phyloP scores from a whole-genome alignment of 2,329 filamentous ascomycete species.

The Diaporthe sp. region DNA sequence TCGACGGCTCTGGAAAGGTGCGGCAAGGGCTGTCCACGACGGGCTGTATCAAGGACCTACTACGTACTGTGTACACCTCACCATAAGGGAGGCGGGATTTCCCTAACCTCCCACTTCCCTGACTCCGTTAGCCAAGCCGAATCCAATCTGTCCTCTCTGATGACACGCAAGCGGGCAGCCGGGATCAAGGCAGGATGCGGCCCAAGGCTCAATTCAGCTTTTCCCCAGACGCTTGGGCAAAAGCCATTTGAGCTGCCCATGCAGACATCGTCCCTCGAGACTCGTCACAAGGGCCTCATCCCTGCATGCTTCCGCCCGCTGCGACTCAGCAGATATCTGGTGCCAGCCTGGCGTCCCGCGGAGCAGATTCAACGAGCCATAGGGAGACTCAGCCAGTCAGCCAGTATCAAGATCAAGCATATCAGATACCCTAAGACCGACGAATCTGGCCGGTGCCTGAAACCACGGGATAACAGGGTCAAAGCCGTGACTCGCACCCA shows the following conservation, averaged over 20 bases:
- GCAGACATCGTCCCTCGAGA: not conserved
- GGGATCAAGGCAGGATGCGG: constrained; percentile 27
- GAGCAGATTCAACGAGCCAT: not conserved
- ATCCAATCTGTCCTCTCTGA: constrained; percentile 12
- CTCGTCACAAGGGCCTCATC: not conserved
- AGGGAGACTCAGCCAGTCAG: not conserved
- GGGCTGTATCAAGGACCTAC: not conserved
- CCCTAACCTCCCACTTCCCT: not conserved
- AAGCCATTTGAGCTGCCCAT: not conserved
- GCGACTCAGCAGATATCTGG: constrained; percentile 12
- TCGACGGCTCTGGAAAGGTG: not conserved
- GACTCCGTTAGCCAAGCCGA: constrained; percentile 18
- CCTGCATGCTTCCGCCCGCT: not conserved
- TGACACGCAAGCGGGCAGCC: not conserved
- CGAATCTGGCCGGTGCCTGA: constrained; percentile 17
- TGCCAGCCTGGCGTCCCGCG: not conserved
- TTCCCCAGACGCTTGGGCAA: constrained; percentile 26
- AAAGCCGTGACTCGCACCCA: constrained; percentile 27
- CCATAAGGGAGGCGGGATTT: not conserved
- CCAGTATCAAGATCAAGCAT: not conserved
- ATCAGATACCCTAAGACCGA: not conserved
- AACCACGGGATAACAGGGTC: constrained; percentile 15
- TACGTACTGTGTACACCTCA: not conserved
- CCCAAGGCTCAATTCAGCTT: constrained; percentile 21
- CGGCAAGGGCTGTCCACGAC: constrained; percentile 2